Base-by-base conservation (phyloP, 129 eudicot genomes). In the Ambrosia artemisiifolia region DNA sequence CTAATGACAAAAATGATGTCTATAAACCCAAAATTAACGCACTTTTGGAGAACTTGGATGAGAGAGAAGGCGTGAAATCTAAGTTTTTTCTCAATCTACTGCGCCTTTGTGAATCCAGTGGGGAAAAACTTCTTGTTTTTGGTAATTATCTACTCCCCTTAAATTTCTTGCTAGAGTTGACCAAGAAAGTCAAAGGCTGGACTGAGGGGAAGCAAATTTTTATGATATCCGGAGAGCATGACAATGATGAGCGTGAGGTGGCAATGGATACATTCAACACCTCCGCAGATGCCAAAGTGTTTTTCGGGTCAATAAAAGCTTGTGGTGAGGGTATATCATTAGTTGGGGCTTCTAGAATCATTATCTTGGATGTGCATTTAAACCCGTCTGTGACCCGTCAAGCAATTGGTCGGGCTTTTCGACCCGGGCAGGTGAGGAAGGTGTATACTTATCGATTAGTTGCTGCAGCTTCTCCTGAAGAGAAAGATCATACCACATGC, bases 101-200 rank as follows among this genome's bases (percentile, higher is more conserved):
- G 48, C 82, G 82, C 33, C 72, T 94, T 53, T 94, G 99, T 61
- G 94, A 90, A 79, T 65, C 88, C 7, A 62, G 69, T 11, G 89
- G 88, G 1, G 99, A 94, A 76, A 94, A 94, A 71, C 83, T 94
- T 35, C 76, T 94, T 14, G 97, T 94, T 14, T 94, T 94, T n/a
- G 83, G 96, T 77, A 96, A 94, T 48, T 94, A 90, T 71, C 77
- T 90, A 14, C 71, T 88, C 63, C 99, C 99, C 0, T 69, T 94
- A 51, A 94, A 84, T 47, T 94, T 94, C 80, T 62, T 94, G 47
- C 85, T 85, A 65, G 69, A 91, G 48, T 63, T 90, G 54, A 82
- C 93, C 6, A 57, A 63, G 13, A 85, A 83, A 33, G 74, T 70
- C 44, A 90, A 90, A 76, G 91, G 91, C 0, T 94, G 93, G 85